Base-by-base conservation (phyloP, 441 rosid genomes). In the Bruguiera hainesii region DNA sequence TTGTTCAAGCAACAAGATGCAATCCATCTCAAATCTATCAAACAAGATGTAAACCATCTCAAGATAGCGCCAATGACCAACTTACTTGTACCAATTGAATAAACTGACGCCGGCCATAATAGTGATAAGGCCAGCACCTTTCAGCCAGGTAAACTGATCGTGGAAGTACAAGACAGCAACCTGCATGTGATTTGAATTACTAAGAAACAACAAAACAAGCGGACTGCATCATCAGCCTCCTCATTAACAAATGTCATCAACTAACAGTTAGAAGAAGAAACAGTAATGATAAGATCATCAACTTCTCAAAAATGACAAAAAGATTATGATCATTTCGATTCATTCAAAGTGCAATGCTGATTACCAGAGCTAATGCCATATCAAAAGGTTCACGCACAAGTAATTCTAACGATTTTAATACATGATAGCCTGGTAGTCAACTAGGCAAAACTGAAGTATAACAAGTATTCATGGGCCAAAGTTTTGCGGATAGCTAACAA, bases 61-160 rank as follows among this genome's bases (percentile, higher is more conserved):
- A 52, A 42, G 53, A 64, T 26, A 20, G 49, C 1, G 67, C n/a
- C 57, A 70, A 67, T 7, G 3, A 3, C 60, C 61, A 55, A 90
- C 99, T 92, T 87, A 95, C 99, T 90, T 95, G 96, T 85, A 95
- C 98, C 89, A 92, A 67, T 95, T 95, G 86, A 91, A 95, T 71
- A 95, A 82, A 78, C 97, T 75, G 73, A 95, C 97, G 48, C 97
- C 97, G 63, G 84, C 60, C 90, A 95, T 87, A 58, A 95, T 95
- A 33, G 83, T 82, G 73, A 84, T 31, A 56, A 95, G 97, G 61
- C 99, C 99, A 56, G 75, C 68, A 61, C 95, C 98, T 84, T 92
- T 95, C 66, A 90, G 79, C 99, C 95, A 89, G 28, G 97, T 92
- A 77, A 95, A 95, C 61, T 86, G 84, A 57, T 92, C 99, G 31